Percentiles rank a stretch among this genome's conserved stretches.
Conservation (phyloP, 2,329 filamentous ascomycete species). For the Verticillium klebahnii region DNA sequence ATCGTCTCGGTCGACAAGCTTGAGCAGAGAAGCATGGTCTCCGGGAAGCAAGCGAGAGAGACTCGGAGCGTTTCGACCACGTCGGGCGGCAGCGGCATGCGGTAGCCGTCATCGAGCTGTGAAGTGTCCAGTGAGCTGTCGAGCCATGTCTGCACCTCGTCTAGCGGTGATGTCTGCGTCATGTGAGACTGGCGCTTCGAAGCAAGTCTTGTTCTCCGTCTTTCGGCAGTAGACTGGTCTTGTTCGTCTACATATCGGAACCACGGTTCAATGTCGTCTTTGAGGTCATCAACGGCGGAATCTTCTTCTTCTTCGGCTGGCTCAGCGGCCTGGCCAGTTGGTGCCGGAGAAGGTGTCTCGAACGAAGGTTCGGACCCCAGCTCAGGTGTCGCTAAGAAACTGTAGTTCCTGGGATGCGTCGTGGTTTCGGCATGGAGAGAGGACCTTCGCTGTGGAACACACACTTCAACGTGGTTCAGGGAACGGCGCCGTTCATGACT, state of each 20-base stretch:
- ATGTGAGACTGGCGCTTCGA: neutral
- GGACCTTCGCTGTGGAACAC: conserved; percentile 10
- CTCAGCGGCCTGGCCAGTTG: neutral
- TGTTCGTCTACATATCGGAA: conserved; percentile 13
- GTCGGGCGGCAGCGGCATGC: conserved; percentile 45
- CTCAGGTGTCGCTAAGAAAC: neutral
- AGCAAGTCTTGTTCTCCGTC: neutral
- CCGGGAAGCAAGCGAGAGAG: conserved; percentile 52
- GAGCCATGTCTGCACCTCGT: conserved; percentile 13
- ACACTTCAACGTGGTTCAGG: conserved; percentile 7
- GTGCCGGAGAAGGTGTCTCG: neutral
- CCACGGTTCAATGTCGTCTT: conserved; percentile 14
- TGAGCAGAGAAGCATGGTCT: conserved; percentile 52
- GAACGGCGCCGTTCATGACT: conserved; percentile 6
- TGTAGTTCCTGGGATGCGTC: neutral
- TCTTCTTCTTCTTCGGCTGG: neutral
- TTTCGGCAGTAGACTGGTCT: neutral
- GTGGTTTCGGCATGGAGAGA: conserved; percentile 2
- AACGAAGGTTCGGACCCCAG: neutral
- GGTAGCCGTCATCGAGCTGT: conserved; percentile 4
- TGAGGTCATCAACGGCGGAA: conserved; percentile 11
- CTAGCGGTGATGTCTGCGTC: conserved; percentile 2
- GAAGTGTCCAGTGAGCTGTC: conserved; percentile 11
- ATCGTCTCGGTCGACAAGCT: conserved; percentile 55
- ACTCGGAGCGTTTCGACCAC: conserved; percentile 50